These are phyloP conservation scores for Knoxdaviesia proteae DNA, from an alignment of 2,329 filamentous ascomycete species.

Conservation along the genomic window DNA sequence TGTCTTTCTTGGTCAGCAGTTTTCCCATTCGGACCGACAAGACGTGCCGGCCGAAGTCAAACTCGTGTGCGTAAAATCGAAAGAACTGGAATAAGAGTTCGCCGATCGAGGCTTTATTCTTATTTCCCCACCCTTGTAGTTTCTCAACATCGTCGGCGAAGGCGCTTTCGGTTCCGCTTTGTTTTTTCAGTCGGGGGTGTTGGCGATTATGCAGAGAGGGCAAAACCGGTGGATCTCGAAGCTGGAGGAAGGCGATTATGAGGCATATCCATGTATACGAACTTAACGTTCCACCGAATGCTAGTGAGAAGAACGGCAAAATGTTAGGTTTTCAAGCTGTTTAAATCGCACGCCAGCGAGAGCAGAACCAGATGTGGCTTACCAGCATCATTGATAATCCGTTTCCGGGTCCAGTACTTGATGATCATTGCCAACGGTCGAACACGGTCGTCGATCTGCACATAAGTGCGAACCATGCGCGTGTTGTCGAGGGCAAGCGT, in stretches of 20 bases:
- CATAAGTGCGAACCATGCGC: constrained; percentile 92
- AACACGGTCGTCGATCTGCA: constrained; percentile 78
- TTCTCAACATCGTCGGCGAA: constrained; percentile 76
- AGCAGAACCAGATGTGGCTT: constrained; percentile 14
- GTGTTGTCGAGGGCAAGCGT: constrained; percentile 89
- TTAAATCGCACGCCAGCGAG: constrained; percentile 1
- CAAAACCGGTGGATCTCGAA: constrained; percentile 62
- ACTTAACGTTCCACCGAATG: constrained; percentile 80
- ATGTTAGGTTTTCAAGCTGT: not conserved
- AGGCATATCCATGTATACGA: constrained; percentile 99
- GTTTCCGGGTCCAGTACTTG: constrained; percentile 88
- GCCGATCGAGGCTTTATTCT: constrained; percentile 66
- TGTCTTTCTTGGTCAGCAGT: constrained; percentile 60
- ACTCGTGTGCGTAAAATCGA: constrained; percentile 79
- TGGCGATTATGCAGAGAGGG: constrained; percentile 64
- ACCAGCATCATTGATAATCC: constrained; percentile 94
- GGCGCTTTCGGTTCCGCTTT: constrained; percentile 45
- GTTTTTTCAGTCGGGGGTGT: constrained; percentile 32
- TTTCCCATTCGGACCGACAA: constrained; percentile 71
- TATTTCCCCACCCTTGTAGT: constrained; percentile 50
- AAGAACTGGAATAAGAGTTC: constrained; percentile 92
- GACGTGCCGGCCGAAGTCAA: constrained; percentile 70
- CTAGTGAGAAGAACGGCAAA: constrained; percentile 23
- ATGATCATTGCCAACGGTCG: constrained; percentile 88
- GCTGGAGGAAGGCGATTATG: constrained; percentile 90